These are phyloP conservation scores for Chlamydomonas reinhardtii DNA, from an alignment of 163 green algal genomes.

Conservation along the genomic window DNA sequence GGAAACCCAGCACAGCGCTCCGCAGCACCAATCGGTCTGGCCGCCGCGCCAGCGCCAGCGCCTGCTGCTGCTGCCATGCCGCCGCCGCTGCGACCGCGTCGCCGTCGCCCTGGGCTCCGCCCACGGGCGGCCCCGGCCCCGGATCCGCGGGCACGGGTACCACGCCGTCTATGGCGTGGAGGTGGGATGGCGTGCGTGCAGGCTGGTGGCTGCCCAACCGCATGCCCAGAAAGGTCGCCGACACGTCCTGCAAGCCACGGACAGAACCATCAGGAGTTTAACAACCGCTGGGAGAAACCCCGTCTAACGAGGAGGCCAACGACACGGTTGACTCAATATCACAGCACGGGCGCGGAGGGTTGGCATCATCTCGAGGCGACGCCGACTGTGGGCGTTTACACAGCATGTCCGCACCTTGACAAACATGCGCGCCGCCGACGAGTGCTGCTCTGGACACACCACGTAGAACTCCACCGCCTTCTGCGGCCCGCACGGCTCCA, in stretches of 20 bases:
- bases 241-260: slow-evolving; percentile 6
- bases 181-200: slow-evolving; percentile 11
- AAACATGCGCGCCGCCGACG: slow-evolving; percentile 29
- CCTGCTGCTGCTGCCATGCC: background rate
- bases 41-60: background rate
- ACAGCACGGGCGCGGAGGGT: no score
- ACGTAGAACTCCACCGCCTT: slow-evolving; percentile 40
- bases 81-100: background rate
- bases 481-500: slow-evolving; percentile 24
- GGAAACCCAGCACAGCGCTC: slow-evolving; percentile 28
- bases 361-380: no score
- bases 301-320: no score
- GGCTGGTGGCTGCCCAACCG: slow-evolving; percentile 21
- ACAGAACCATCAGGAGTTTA: no score
- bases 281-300: no score
- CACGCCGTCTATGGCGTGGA: slow-evolving; percentile 31
- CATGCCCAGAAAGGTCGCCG: slow-evolving; percentile 27
- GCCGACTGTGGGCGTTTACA: no score
- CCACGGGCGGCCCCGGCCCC: background rate
- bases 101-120: no score
- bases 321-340: no score
- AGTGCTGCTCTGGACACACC: slow-evolving; percentile 39
- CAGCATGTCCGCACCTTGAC: slow-evolving; percentile 17
- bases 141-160: slow-evolving; percentile 26
- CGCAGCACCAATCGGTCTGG: background rate